Evolutionary conservation across 139 green algal genomes (phyloP).

Genomic region (Chlorella sp.): DNA sequence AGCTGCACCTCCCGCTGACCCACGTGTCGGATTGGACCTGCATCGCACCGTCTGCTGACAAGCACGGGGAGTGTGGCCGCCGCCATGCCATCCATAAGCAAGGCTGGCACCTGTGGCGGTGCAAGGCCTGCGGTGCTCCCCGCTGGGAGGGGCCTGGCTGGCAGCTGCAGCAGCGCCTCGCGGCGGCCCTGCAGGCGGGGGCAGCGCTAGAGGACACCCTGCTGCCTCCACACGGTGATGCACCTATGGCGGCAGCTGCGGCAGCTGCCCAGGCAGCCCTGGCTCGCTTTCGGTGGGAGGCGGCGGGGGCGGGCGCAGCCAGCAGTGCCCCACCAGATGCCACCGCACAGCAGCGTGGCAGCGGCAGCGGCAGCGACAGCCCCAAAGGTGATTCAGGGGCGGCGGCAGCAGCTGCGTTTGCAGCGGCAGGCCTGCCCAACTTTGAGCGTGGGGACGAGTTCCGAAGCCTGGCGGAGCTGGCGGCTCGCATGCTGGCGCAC

Average conservation of each 20-base stretch:
- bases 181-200: conserved; percentile 1
- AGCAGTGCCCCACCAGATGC: not conserved
- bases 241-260: not conserved
- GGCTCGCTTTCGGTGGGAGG: not conserved
- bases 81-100: not conserved
- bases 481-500: not conserved
- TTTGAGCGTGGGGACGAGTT: conserved; percentile 21
- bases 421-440: not conserved
- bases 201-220: not conserved
- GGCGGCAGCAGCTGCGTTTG: not conserved
- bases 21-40: conserved; percentile 14
- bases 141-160: conserved; percentile 28
- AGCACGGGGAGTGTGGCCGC: not conserved
- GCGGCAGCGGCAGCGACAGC: not conserved
- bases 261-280: not conserved
- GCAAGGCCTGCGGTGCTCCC: not conserved
- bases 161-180: conserved; percentile 33
- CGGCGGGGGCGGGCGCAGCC: not conserved
- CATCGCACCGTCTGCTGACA: not conserved
- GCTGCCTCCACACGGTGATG: conserved; percentile 6
- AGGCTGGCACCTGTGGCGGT: conserved; percentile 27
- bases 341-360: not conserved
- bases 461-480: conserved; percentile 4
- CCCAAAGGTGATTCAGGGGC: not conserved
- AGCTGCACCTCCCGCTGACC: not conserved